A percentile compares a stretch with the other conserved stretches of the same genome.
These are phyloP conservation scores for Neofusicoccum cordaticola DNA, from an alignment of 2,329 filamentous ascomycete genomes.

Conservation along the genomic window DNA sequence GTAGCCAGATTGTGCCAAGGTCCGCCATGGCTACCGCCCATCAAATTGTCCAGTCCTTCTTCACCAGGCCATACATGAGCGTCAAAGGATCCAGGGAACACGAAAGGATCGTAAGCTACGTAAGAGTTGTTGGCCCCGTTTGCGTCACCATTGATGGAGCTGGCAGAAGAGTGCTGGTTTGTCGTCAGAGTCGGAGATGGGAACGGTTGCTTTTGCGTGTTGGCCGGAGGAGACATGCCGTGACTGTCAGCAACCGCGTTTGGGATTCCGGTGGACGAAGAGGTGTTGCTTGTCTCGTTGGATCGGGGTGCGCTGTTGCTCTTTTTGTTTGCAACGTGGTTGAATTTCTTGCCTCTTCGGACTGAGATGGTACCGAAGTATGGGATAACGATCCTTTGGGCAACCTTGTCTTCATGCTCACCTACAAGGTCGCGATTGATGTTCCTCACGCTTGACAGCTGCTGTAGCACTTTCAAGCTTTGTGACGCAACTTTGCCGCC, in stretches of 20 bases:
- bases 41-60: slow-evolving; percentile 20
- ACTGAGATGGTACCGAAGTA: slow-evolving; percentile 44
- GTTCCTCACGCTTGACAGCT: slow-evolving; percentile 32
- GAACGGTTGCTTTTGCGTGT: slow-evolving; percentile 18
- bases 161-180: background rate
- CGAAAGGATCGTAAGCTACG: slow-evolving; percentile 11
- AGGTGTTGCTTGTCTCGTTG: background rate
- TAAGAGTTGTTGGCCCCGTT: background rate
- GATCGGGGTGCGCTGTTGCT: background rate
- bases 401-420: slow-evolving; percentile 16
- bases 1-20: slow-evolving; percentile 37
- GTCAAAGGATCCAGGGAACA: background rate
- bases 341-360: slow-evolving; percentile 26
- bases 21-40: slow-evolving; percentile 28
- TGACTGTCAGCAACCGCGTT: slow-evolving; percentile 7
- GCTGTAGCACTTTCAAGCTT: slow-evolving; percentile 37
- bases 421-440: background rate
- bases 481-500: slow-evolving; percentile 42
- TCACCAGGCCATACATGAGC: background rate
- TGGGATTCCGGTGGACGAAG: background rate
- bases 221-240: slow-evolving; percentile 21
- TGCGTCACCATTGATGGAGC: background rate
- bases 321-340: background rate
- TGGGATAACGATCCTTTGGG: slow-evolving; percentile 34
- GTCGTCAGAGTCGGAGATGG: background rate